Evolutionary conservation across 73 alveolate species (phyloP), one percentile per base, ranked within the genome.

Genomic region (Paramecium sexaurelia): DNA sequence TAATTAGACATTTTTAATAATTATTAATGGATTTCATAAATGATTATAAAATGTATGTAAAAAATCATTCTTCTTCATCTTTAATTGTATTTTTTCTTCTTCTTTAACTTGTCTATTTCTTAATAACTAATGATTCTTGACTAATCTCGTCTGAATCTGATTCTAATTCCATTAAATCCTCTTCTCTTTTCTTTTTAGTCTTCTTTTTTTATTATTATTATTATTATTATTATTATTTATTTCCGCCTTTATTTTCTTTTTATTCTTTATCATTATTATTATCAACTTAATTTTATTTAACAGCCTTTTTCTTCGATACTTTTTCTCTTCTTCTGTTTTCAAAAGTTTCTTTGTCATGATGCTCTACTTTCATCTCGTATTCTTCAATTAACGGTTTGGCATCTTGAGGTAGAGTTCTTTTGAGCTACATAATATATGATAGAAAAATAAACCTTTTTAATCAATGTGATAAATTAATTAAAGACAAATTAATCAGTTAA

Each of bases 321-420:
- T 71, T 71, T 19, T 71, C 86, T 11, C 86, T 71, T n/a, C 86
- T 32, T 5, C 86, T 71, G 11, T 40, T 40, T 27, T 71, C 86
- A 71, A 71, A 71, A 13, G 86, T 71, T 71, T 71, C 86, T 33
- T 71, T 71, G 2, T 71, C 86, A 71, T 71, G 86, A 71, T 71
- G 55, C 27, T 71, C 86, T 0, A 71, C 43, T 36, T 71, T 71
- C 56, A 20, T 27, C 15, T 71, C 86, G 35, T 71, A 71, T 17
- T 71, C 86, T 27, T 71, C 86, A 71, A 71, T 71, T 37, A 71
- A 35, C 10, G 86, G 86, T 37, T 71, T 71, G 35, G 86, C 86
- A n/a, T 71, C 86, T 36, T 32, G 15, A 71, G 55, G 55, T 20
- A 71, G 17, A 8, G 56, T 37, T 37, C 56, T 71, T 71, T 40